These are phyloP conservation scores for Scorias spongiosa DNA, from an alignment of 2,329 filamentous ascomycete species.

Conservation along the genomic window DNA sequence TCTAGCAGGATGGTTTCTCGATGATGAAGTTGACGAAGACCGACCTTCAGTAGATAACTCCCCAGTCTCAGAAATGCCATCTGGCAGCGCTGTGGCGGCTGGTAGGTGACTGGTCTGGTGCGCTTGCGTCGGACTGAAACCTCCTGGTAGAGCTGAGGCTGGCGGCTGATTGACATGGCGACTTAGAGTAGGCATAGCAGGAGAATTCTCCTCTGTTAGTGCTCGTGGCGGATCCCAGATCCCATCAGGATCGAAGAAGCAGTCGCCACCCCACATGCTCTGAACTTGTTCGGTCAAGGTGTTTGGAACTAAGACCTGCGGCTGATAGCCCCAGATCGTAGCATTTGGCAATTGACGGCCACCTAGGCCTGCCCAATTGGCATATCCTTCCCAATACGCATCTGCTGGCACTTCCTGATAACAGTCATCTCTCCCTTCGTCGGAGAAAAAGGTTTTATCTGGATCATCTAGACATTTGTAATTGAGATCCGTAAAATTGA, in stretches of 20 bases:
- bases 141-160: background rate
- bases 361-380: background rate
- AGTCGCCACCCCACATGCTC: constrained; percentile 5
- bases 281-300: constrained; percentile 2
- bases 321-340: constrained; percentile 11
- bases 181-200: background rate
- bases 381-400: constrained; percentile 8
- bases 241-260: constrained; percentile 7
- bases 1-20: background rate
- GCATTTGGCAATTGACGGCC: constrained; percentile 1
- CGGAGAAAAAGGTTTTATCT: constrained; percentile 2
- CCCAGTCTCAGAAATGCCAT: background rate
- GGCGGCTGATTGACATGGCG: background rate
- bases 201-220: background rate
- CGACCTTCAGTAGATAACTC: background rate
- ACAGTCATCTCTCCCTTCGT: constrained; percentile 7
- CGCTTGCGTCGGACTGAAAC: background rate
- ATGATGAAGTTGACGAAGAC: background rate
- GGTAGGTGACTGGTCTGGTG: background rate
- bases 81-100: background rate
- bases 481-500: constrained; percentile 12
- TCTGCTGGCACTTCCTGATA: constrained; percentile 12
- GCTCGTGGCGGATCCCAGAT: background rate
- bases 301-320: constrained; percentile 6
- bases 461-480: constrained; percentile 7